phyloP scores from a whole-genome alignment of 2,329 filamentous ascomycete genomes.

The Stemphylium lycopersici region DNA sequence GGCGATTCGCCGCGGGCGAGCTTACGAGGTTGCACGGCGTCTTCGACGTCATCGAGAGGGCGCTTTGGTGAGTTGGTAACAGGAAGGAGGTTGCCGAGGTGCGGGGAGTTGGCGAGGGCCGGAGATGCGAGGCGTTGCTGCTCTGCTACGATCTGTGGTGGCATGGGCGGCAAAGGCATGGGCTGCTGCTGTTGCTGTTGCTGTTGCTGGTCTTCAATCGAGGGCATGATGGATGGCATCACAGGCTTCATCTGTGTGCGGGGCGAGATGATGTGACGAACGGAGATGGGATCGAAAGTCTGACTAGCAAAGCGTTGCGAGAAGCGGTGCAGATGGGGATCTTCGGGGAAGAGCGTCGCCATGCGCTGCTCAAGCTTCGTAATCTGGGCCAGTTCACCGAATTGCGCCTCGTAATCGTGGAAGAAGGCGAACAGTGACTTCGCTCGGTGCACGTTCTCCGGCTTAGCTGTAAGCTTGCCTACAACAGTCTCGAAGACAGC shows the following conservation, averaged over 20 bases:
- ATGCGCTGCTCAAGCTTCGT: constrained; percentile 90
- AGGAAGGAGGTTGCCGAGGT: constrained; percentile 29
- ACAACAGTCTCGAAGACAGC: constrained; percentile 96
- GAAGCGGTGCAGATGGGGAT: constrained; percentile 78
- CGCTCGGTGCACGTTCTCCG: constrained; percentile 74
- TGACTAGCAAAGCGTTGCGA: constrained; percentile 70
- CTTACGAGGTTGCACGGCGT: constrained; percentile 81
- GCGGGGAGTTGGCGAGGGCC: constrained; percentile 39
- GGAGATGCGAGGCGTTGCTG: constrained; percentile 37
- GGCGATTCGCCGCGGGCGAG: constrained; percentile 89
- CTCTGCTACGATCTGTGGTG: constrained; percentile 25
- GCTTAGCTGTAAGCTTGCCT: constrained; percentile 77
- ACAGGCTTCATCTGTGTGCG: constrained; percentile 71
- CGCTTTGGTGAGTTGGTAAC: constrained; percentile 55
- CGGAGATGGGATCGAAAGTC: constrained; percentile 79
- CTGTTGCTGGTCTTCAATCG: constrained; percentile 35
- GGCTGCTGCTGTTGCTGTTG: no score
- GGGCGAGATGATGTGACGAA: constrained; percentile 84
- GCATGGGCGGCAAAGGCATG: constrained; percentile 19
- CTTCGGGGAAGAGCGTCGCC: constrained; percentile 89
- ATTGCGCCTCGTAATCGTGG: constrained; percentile 93
- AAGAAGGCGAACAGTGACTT: constrained; percentile 90
- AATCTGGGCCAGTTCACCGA: constrained; percentile 90
- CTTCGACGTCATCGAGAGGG: constrained; percentile 66
- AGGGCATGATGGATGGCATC: constrained; percentile 37